phyloP scores from a whole-genome alignment of 163 green algal species.

The Smithsoniella earleae region DNA sequence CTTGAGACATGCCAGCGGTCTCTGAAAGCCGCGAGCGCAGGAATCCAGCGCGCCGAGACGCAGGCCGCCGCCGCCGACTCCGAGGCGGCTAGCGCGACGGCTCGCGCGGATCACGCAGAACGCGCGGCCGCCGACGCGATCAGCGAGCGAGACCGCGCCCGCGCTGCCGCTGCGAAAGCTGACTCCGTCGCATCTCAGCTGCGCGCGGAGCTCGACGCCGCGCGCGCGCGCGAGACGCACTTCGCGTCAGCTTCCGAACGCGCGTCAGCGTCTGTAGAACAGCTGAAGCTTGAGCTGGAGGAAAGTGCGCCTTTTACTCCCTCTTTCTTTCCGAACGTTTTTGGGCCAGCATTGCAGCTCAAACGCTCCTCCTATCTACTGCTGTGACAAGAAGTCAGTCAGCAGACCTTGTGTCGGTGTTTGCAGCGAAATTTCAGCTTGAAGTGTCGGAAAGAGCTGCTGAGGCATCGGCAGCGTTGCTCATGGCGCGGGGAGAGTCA shows the following conservation, averaged over 20 bases:
- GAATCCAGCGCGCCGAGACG: background rate
- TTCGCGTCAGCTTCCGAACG: background rate
- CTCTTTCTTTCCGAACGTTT: background rate
- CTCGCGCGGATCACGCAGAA: background rate
- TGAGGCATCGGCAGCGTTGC: too few species aligned
- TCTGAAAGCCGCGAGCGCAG: background rate
- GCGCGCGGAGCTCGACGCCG: background rate
- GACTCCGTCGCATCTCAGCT: background rate
- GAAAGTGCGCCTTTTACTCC: constrained; percentile 9
- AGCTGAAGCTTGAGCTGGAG: constrained; percentile 12
- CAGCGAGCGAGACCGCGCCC: background rate
- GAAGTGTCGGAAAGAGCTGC: too few species aligned
- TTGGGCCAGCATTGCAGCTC: background rate
- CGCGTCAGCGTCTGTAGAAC: background rate
- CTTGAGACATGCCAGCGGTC: background rate
- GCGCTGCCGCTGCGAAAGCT: background rate
- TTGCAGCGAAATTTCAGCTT: too few species aligned
- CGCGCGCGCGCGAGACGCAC: background rate
- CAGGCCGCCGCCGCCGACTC: background rate
- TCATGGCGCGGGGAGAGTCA: too few species aligned
- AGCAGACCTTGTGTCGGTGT: too few species aligned
- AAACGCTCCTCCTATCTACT: too few species aligned
- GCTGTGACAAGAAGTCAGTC: too few species aligned
- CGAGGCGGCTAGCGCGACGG: background rate
- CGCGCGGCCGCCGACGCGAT: background rate